Percentiles rank a stretch among this genome's conserved stretches.
Conservation (phyloP, 2,329 filamentous ascomycete species). For the Hypoxylon sp. region DNA sequence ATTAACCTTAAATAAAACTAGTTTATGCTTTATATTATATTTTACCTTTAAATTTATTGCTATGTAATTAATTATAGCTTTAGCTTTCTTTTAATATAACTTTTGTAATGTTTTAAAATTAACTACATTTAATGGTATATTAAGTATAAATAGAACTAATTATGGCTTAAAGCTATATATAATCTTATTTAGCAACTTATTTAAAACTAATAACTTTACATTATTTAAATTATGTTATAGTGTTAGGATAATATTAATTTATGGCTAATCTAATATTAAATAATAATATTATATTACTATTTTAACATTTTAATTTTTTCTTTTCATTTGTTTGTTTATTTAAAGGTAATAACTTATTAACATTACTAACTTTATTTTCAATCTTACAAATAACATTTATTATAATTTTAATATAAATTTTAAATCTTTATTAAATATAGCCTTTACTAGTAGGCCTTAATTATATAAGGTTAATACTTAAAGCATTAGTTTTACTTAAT, state of each 20-base stretch:
- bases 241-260: background rate
- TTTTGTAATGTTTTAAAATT: background rate
- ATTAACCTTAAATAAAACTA: background rate
- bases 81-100: background rate
- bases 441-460: background rate
- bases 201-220: background rate
- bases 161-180: background rate
- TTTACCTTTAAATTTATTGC: background rate
- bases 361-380: background rate
- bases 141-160: background rate
- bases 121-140: background rate
- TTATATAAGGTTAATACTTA: background rate
- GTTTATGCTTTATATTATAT: background rate
- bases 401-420: background rate
- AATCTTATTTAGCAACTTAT: background rate
- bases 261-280: background rate
- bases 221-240: constrained; percentile 2
- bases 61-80: background rate
- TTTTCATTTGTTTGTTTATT: background rate
- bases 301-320: background rate
- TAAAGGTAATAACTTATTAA: background rate
- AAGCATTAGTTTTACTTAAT: background rate
- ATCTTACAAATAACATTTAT: background rate
- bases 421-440: background rate
- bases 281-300: background rate